These are phyloP conservation scores for Pelagophyceae sp. DNA, from an alignment of 352 stramenopile species.

Conservation along the genomic window DNA sequence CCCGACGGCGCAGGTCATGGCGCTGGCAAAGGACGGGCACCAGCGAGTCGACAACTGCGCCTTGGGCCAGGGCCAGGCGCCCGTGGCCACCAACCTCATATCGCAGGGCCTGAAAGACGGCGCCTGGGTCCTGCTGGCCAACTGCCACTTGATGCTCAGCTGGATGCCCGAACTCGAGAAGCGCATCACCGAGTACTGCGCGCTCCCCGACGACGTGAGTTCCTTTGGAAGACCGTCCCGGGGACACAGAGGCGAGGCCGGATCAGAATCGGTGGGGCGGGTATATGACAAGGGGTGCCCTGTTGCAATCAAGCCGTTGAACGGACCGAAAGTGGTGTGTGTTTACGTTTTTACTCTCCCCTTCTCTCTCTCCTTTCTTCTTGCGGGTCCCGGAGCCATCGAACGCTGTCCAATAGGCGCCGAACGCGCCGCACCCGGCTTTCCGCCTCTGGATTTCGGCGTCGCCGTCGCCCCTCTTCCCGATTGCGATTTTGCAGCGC, in stretches of 20 bases:
- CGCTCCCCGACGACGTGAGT: slow-evolving; percentile 21
- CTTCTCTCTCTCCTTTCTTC: too few relatives aligned
- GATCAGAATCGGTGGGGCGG: too few relatives aligned
- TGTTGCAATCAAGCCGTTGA: background rate
- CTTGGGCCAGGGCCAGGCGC: slow-evolving; percentile 81
- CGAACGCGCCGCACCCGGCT: slow-evolving; percentile 55
- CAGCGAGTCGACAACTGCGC: slow-evolving; percentile 79
- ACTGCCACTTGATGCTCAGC: slow-evolving; percentile 89
- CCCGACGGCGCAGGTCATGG: slow-evolving; percentile 73
- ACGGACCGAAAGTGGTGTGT: too few relatives aligned
- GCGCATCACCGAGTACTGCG: slow-evolving; percentile 41
- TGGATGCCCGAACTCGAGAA: slow-evolving; percentile 91
- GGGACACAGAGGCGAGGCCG: background rate
- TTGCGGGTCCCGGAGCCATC: too few relatives aligned
- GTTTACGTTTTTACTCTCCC: too few relatives aligned
- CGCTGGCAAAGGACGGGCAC: slow-evolving; percentile 42
- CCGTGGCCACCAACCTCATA: slow-evolving; percentile 74
- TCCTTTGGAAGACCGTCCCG: too few relatives aligned
- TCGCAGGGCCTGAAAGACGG: slow-evolving; percentile 66
- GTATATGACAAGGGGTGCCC: too few relatives aligned
- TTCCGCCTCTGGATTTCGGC: slow-evolving; percentile 87
- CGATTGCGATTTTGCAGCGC: slow-evolving; percentile 83
- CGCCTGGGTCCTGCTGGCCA: slow-evolving; percentile 87
- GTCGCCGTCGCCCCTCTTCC: slow-evolving; percentile 82
- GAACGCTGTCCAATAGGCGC: too few relatives aligned